Evolutionary conservation across 805 yeast genomes (phyloP).

Genomic region (Cyberlindnera xishuangbannaensis): DNA sequence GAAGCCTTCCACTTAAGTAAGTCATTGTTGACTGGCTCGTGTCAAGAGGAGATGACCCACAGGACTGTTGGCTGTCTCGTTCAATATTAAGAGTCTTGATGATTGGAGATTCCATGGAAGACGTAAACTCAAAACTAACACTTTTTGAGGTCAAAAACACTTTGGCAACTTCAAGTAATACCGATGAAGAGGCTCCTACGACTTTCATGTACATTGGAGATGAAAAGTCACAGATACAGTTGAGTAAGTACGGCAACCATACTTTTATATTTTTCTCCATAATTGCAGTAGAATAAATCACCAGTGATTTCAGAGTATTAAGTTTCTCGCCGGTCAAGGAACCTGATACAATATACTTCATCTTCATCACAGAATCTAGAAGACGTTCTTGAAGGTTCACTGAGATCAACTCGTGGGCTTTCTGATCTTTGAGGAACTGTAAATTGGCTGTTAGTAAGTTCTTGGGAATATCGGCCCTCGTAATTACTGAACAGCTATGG

Average conservation of each 20-base stretch:
- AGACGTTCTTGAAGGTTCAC: slow-evolving; percentile 16
- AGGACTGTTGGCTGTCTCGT: too few species aligned
- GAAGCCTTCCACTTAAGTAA: slow-evolving; percentile 7
- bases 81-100: slow-evolving; percentile 9
- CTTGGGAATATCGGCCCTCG: slow-evolving; percentile 17
- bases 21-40: slow-evolving; percentile 4
- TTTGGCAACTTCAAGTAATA: slow-evolving; percentile 17
- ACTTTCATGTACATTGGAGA: slow-evolving; percentile 11
- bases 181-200: slow-evolving; percentile 4
- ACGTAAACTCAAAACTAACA: slow-evolving; percentile 17
- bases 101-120: slow-evolving; percentile 6
- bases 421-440: slow-evolving; percentile 23
- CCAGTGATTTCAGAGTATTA: slow-evolving; percentile 16
- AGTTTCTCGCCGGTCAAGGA: slow-evolving; percentile 20
- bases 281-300: slow-evolving; percentile 15
- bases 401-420: slow-evolving; percentile 7
- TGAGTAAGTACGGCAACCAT: slow-evolving; percentile 20
- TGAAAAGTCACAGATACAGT: slow-evolving; percentile 17
- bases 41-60: slow-evolving; percentile 13
- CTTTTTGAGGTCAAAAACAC: slow-evolving; percentile 13
- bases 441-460: slow-evolving; percentile 21
- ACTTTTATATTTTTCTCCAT: slow-evolving; percentile 25
- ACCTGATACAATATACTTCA: slow-evolving; percentile 19
- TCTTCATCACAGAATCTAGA: slow-evolving; percentile 17
- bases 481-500: slow-evolving; percentile 11